Conservation (phyloP, 306 rosid species). For the Pueraria montana region DNA sequence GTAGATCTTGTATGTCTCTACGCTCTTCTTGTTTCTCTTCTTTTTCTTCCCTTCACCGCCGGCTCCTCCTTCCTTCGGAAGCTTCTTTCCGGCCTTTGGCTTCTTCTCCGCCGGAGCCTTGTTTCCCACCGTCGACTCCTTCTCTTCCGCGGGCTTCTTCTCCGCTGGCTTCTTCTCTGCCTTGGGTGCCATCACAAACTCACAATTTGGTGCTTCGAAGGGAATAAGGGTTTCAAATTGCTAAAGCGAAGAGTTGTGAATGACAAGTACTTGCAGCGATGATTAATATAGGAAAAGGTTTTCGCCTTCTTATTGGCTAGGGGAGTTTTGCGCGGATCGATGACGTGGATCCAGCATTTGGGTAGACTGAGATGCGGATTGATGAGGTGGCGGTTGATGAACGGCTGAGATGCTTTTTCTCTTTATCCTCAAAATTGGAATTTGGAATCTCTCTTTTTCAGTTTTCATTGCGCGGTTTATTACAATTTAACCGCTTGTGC, state of each 20-base stretch:
- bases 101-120: constrained; percentile 66
- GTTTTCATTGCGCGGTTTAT: no score
- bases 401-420: no score
- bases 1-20: constrained; percentile 1
- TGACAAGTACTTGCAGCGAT: not conserved
- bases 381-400: no score
- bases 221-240: constrained; percentile 35
- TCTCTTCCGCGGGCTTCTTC: constrained; percentile 68
- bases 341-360: constrained; percentile 39
- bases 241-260: not conserved
- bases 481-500: no score
- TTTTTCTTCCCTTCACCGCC: not conserved
- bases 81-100: constrained; percentile 86
- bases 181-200: constrained; percentile 59
- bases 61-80: constrained; percentile 70
- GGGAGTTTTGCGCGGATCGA: constrained; percentile 46
- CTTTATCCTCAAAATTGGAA: no score
- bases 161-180: constrained; percentile 69
- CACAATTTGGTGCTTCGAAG: no score
- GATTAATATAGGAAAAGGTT: not conserved
- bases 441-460: no score
- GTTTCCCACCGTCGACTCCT: constrained; percentile 62
- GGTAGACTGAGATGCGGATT: no score
- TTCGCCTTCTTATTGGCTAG: constrained; percentile 34
- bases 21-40: not conserved